A percentile compares a stretch with the other conserved stretches of the same genome.
phyloP scores from a whole-genome alignment of 805 yeast genomes.

The Saturnispora hagleri region DNA sequence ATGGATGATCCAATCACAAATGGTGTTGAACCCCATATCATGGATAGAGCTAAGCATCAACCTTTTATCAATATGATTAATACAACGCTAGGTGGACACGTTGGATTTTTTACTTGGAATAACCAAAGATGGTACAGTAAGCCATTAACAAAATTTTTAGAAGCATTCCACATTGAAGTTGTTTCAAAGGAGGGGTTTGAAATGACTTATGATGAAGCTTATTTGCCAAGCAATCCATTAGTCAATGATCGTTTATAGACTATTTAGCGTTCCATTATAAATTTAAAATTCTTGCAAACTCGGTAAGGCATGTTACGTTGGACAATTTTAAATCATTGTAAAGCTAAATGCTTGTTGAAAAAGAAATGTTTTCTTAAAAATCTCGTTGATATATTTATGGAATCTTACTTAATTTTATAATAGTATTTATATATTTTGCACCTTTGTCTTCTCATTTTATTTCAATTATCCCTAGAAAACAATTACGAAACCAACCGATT shows the following conservation, averaged over 20 bases:
- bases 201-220: constrained; percentile 8
- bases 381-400: background rate
- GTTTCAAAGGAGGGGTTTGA: constrained; percentile 7
- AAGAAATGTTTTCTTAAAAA: background rate
- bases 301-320: too few species aligned
- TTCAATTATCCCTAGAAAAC: background rate
- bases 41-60: constrained; percentile 41
- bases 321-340: too few species aligned
- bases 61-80: constrained; percentile 52
- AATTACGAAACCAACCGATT: background rate
- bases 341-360: background rate
- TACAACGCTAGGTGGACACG: constrained; percentile 70
- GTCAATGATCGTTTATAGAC: constrained; percentile 5
- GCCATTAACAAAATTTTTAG: constrained; percentile 36
- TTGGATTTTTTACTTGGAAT: constrained; percentile 61
- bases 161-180: constrained; percentile 15
- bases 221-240: constrained; percentile 6
- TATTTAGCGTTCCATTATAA: background rate
- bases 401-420: background rate
- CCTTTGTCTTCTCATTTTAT: background rate
- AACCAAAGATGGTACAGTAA: constrained; percentile 61
- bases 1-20: constrained; percentile 71
- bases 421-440: background rate
- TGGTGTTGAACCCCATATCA: constrained; percentile 23
- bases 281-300: background rate